Percentiles rank a stretch among this genome's conserved stretches.
Conservation (phyloP, 2,329 filamentous ascomycete genomes). For the Ophiostoma tasmaniense region DNA sequence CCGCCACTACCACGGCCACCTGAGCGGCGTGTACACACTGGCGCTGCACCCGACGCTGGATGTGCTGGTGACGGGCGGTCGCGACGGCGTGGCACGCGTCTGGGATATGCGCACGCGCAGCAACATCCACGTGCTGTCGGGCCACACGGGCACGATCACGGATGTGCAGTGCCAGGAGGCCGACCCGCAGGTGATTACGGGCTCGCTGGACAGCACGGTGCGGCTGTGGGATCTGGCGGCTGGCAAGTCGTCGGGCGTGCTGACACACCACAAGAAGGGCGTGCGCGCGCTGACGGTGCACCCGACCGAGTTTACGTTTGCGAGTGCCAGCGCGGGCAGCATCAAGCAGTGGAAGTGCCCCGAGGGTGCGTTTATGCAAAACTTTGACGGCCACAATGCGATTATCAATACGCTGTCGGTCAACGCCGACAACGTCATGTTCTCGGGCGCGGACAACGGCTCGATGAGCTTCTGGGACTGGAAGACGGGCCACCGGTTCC, state of each 20-base stretch:
- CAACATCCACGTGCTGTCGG: slow-evolving; percentile 87
- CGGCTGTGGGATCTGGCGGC: slow-evolving; percentile 93
- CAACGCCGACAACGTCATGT: slow-evolving; percentile 91
- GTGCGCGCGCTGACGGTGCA: slow-evolving; percentile 78
- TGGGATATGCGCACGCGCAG: slow-evolving; percentile 98
- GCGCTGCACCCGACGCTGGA: slow-evolving; percentile 91
- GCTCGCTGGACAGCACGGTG: slow-evolving; percentile 86
- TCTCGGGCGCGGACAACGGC: slow-evolving; percentile 91
- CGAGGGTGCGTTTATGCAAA: slow-evolving; percentile 97
- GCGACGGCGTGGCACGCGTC: slow-evolving; percentile 87
- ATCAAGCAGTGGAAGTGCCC: slow-evolving; percentile 99
- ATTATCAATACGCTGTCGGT: slow-evolving; percentile 92
- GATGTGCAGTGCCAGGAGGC: slow-evolving; percentile 90
- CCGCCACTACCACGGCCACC: slow-evolving; percentile 91
- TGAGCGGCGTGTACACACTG: slow-evolving; percentile 91
- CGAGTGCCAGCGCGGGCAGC: slow-evolving; percentile 78
- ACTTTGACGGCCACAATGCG: slow-evolving; percentile 91
- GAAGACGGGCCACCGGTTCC: slow-evolving; percentile 91
- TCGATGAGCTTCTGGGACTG: slow-evolving; percentile 98
- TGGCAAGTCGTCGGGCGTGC: slow-evolving; percentile 88
- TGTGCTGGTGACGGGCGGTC: slow-evolving; percentile 85
- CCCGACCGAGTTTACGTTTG: slow-evolving; percentile 92
- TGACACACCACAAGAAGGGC: slow-evolving; percentile 98
- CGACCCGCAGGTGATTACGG: slow-evolving; percentile 89
- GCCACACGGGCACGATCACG: slow-evolving; percentile 84